Conservation (phyloP, 495 filamentous ascomycete genomes). For the Aspergillus asperescens region DNA sequence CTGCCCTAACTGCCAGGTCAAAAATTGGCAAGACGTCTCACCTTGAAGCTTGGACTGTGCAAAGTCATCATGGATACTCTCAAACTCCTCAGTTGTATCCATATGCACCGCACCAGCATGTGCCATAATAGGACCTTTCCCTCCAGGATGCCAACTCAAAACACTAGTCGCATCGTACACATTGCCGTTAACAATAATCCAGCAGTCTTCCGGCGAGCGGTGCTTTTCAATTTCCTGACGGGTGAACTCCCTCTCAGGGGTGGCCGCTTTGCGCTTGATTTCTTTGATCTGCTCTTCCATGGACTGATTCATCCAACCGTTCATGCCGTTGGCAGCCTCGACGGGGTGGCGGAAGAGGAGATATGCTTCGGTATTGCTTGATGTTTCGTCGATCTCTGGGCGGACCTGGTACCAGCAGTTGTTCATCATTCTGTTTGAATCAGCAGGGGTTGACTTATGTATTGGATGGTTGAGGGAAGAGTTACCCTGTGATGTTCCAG, state of each 20-base stretch:
- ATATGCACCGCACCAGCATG: conserved; percentile 29
- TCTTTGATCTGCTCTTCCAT: conserved; percentile 20
- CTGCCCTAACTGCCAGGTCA: not conserved
- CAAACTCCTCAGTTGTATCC: conserved; percentile 31
- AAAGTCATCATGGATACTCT: conserved; percentile 30
- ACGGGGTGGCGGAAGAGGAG: conserved; percentile 19
- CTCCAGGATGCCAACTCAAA: conserved; percentile 26
- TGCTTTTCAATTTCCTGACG: conserved; percentile 59
- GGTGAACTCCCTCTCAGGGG: conserved; percentile 29
- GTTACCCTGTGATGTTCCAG: conserved; percentile 27
- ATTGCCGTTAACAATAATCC: conserved; percentile 71
- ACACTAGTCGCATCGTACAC: conserved; percentile 75
- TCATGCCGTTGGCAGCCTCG: conserved; percentile 12
- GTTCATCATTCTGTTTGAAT: conserved; percentile 35
- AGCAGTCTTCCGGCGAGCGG: conserved; percentile 64
- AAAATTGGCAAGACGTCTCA: not conserved
- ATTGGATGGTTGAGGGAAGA: not conserved
- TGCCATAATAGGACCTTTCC: conserved; percentile 27
- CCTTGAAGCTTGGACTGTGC: conserved; percentile 28
- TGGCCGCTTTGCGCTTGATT: conserved; percentile 20
- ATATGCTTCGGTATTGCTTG: conserved; percentile 10
- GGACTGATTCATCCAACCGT: conserved; percentile 23
- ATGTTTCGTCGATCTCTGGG: conserved; percentile 17
- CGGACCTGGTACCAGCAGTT: conserved; percentile 30
- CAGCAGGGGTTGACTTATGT: not conserved